These are phyloP conservation scores for Termitomyces sp. DNA, from an alignment of 768 basidiomycete species.

Conservation along the genomic window DNA sequence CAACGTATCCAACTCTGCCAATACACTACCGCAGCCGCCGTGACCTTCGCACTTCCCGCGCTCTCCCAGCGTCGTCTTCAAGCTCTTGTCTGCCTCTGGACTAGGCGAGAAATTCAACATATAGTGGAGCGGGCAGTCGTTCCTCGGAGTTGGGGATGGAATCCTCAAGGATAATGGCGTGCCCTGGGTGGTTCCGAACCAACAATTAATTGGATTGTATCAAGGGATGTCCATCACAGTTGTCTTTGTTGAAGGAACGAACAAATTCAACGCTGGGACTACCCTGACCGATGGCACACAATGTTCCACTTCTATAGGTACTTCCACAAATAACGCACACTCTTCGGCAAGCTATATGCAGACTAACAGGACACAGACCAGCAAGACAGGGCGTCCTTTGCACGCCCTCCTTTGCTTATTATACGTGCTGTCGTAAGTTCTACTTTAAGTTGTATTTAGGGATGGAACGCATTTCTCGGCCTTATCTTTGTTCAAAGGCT, in stretches of 20 bases:
- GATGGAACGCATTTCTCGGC: not conserved
- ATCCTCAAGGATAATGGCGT: slow-evolving; percentile 23
- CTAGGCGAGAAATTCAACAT: slow-evolving; percentile 44
- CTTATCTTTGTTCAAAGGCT: no score
- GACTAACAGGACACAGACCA: not conserved
- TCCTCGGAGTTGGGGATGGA: slow-evolving; percentile 36
- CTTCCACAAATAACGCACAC: not conserved
- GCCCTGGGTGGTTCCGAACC: slow-evolving; percentile 30
- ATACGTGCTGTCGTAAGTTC: not conserved
- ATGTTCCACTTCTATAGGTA: not conserved
- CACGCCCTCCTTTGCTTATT: not conserved
- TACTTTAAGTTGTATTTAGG: not conserved
- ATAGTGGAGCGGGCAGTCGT: slow-evolving; percentile 55
- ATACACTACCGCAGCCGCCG: slow-evolving; percentile 31
- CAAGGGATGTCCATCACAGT: slow-evolving; percentile 42
- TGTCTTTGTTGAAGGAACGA: slow-evolving; percentile 28
- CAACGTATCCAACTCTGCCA: slow-evolving; percentile 32
- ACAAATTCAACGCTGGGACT: not conserved
- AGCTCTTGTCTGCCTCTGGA: slow-evolving; percentile 42
- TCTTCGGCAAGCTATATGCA: not conserved
- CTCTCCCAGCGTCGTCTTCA: slow-evolving; percentile 28
- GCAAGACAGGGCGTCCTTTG: not conserved
- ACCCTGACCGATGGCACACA: not conserved
- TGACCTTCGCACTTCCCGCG: slow-evolving; percentile 32
- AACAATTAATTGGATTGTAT: slow-evolving; percentile 35